Evolutionary conservation across 768 basidiomycete genomes (phyloP), one percentile per base, ranked within the genome.

Genomic region (Saitozyma podzolica): DNA sequence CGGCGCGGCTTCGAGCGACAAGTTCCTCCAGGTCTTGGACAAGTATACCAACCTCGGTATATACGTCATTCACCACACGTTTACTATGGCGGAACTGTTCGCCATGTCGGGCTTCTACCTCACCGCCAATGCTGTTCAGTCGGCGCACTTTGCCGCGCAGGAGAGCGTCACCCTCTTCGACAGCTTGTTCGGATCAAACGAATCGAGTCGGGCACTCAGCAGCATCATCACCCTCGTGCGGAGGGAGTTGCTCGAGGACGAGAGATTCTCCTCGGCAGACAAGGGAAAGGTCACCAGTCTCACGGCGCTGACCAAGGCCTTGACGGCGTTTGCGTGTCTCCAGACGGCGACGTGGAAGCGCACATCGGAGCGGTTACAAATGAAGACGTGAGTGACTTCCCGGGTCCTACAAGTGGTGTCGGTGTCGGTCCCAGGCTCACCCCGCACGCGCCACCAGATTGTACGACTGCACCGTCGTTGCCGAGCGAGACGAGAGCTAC

Each of bases 11-110:
- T 16, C 43, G 20, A 65, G 61, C 48, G 79, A 79, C 54, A 47
- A 63, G 0, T 80, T 78, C 70, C 57, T 80, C 6, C 65, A 68
- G 6, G 67, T 80, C 1, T 67, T 81, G n/a, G 79, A 81, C 63
- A 72, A 76, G 57, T 81, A 78, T 58, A 80, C 81, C 11, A 78
- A 80, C 49, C 64, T 80, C 4, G 80, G 80, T 9, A 76, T 80
- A 58, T 80, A 80, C 64, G 47, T 80, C 48, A 76, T 80, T 29
- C 78, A 80, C 56, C 77, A 80, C 55, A 75, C 77, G 0, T 78
- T 81, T 69, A 77, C 80, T 17, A 70, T 82, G 50, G 80, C 76
- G 41, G 81, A 82, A 55, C 73, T 82, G 13, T 82, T 81, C 64
- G 61, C 80, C 49, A 80, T 81, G 79, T 79, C 79, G 8, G 76